A percentile compares a stretch with the other conserved stretches of the same genome.
phyloP scores from a whole-genome alignment of 345 rosid genomes.

The Ceriops decandra region DNA sequence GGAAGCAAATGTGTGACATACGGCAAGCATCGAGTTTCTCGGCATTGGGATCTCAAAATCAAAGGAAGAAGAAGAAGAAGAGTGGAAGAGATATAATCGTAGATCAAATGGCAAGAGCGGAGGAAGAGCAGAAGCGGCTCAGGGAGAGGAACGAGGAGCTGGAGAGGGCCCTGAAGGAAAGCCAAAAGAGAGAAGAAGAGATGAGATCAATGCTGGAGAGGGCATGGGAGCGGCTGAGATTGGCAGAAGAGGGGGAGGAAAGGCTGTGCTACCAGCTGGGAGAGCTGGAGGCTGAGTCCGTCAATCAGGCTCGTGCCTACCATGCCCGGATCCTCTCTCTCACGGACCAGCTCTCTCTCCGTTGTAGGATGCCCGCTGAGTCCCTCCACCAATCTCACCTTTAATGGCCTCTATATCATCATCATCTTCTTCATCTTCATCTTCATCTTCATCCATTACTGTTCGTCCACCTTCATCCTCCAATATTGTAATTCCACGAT shows the following conservation, averaged over 20 bases:
- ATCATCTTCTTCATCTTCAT: too few species aligned
- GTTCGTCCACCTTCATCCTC: not conserved
- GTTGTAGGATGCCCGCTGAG: too few species aligned
- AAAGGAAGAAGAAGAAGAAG: not conserved
- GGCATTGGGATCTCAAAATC: not conserved
- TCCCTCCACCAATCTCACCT: constrained; percentile 15
- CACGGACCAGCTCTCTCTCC: constrained; percentile 53
- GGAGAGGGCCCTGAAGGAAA: constrained; percentile 44
- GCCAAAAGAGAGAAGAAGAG: constrained; percentile 47
- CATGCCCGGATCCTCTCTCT: constrained; percentile 59
- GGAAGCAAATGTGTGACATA: not conserved
- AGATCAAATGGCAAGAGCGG: not conserved
- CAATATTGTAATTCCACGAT: too few species aligned
- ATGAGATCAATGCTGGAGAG: constrained; percentile 51
- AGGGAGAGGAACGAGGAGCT: constrained; percentile 57
- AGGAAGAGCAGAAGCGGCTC: constrained; percentile 22
- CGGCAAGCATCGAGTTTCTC: not conserved
- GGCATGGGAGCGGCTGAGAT: constrained; percentile 47
- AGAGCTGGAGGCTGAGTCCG: constrained; percentile 80
- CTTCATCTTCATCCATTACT: too few species aligned
- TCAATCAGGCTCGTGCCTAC: constrained; percentile 61
- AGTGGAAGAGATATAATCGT: not conserved
- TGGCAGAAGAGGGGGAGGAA: constrained; percentile 86
- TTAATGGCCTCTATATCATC: too few species aligned
- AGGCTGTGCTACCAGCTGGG: constrained; percentile 79